phyloP scores from a whole-genome alignment of 192 early-diverging fungal genomes.

The Umbelopsis sp. region DNA sequence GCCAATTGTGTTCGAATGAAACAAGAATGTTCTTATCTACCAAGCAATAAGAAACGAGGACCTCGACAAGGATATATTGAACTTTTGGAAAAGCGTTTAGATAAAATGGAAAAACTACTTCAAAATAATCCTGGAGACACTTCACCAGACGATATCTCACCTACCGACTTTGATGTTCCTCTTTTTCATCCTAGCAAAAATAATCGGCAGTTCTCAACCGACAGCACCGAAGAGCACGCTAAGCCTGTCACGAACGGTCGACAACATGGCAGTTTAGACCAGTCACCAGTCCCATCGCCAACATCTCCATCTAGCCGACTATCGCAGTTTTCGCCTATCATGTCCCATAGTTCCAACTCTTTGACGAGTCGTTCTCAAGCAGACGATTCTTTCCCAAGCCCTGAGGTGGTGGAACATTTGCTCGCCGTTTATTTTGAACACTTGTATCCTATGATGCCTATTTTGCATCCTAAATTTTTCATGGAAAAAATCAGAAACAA shows the following conservation, averaged over 20 bases:
- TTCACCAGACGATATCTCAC: neutral
- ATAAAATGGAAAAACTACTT: constrained; percentile 77
- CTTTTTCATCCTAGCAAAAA: constrained; percentile 15
- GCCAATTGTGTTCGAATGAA: constrained; percentile 74
- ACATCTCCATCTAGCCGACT: neutral
- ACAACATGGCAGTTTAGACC: neutral
- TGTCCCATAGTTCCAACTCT: constrained; percentile 4
- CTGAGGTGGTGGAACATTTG: constrained; percentile 53
- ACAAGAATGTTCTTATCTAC: constrained; percentile 75
- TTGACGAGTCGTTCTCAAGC: constrained; percentile 1
- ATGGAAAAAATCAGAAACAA: constrained; percentile 42
- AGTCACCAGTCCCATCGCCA: neutral
- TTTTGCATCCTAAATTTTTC: constrained; percentile 52
- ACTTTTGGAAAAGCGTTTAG: constrained; percentile 71
- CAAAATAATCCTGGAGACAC: constrained; percentile 19
- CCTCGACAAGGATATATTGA: constrained; percentile 83
- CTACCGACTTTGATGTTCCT: neutral
- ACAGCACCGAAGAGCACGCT: constrained; percentile 17
- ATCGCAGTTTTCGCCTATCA: neutral
- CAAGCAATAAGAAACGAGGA: constrained; percentile 86
- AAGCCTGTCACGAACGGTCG: neutral
- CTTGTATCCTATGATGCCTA: constrained; percentile 44
- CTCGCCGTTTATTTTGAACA: constrained; percentile 49
- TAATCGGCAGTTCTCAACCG: constrained; percentile 22
- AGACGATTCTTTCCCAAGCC: constrained; percentile 31